Conservation (phyloP, 345 rosid genomes). For the Raphanus sativus region DNA sequence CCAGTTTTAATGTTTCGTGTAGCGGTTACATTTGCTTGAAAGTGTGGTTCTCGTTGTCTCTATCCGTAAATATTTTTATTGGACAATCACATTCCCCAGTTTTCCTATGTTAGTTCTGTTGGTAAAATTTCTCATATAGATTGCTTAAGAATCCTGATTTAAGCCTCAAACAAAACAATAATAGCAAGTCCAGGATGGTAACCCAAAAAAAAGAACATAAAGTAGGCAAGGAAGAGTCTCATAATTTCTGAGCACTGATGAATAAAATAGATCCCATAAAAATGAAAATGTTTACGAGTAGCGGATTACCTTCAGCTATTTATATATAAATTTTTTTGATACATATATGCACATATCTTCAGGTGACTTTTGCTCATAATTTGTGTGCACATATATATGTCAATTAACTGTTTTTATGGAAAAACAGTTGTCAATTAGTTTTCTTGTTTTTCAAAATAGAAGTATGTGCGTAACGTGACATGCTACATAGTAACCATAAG, state of each 20-base stretch:
- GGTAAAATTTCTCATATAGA: background rate
- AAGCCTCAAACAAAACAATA: background rate
- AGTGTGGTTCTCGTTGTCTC: conserved; percentile 24
- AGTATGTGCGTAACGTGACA: conserved; percentile 23
- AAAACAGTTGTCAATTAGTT: conserved; percentile 6
- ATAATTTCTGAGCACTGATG: background rate
- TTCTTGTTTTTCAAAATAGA: background rate
- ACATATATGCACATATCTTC: background rate
- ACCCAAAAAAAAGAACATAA: background rate
- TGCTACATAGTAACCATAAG: conserved; percentile 19
- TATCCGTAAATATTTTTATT: background rate
- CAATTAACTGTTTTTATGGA: background rate
- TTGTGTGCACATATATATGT: background rate
- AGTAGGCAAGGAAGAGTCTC: background rate
- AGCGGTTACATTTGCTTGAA: conserved; percentile 20
- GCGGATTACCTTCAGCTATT: background rate
- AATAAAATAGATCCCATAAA: background rate
- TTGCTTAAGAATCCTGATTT: background rate
- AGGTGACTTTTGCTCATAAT: conserved; percentile 29
- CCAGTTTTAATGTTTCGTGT: conserved; percentile 8
- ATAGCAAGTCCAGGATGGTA: background rate
- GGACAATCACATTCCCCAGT: background rate
- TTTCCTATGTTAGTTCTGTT: background rate
- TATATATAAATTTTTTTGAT: background rate
- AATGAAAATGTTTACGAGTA: conserved; percentile 8